These are phyloP conservation scores for Amyloporia xantha DNA, from an alignment of 768 basidiomycete species.

Conservation along the genomic window DNA sequence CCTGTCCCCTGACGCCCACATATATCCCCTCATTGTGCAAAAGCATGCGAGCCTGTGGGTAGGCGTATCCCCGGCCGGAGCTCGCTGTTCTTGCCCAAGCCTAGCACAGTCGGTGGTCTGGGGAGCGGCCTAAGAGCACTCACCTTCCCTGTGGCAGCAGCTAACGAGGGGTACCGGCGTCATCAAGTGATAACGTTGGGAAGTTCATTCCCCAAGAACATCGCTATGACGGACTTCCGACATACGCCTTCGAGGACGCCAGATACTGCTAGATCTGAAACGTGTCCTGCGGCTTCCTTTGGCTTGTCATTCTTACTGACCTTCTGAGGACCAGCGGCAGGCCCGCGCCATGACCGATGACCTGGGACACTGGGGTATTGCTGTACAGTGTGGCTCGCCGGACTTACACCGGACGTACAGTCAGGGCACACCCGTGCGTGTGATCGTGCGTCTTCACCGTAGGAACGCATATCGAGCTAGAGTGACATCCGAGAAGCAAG, in stretches of 20 bases:
- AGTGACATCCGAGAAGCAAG: conserved; percentile 2
- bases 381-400: no score
- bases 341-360: no score
- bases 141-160: no score
- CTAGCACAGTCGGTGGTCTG: background rate
- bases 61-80: background rate
- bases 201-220: background rate
- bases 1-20: background rate
- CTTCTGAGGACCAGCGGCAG: no score
- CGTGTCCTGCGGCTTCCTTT: background rate
- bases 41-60: background rate
- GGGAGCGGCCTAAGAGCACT: no score
- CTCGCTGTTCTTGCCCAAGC: background rate
- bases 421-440: background rate
- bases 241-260: background rate
- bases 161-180: background rate
- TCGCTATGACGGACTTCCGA: background rate
- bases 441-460: background rate
- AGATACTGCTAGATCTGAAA: background rate
- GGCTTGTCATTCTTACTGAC: no score
- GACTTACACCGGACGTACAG: background rate
- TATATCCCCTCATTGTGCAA: background rate
- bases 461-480: background rate
- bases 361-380: no score
- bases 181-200: background rate